Evolutionary conservation across 352 stramenopile species (phyloP).

Genomic region (Phytopythium montanum): DNA sequence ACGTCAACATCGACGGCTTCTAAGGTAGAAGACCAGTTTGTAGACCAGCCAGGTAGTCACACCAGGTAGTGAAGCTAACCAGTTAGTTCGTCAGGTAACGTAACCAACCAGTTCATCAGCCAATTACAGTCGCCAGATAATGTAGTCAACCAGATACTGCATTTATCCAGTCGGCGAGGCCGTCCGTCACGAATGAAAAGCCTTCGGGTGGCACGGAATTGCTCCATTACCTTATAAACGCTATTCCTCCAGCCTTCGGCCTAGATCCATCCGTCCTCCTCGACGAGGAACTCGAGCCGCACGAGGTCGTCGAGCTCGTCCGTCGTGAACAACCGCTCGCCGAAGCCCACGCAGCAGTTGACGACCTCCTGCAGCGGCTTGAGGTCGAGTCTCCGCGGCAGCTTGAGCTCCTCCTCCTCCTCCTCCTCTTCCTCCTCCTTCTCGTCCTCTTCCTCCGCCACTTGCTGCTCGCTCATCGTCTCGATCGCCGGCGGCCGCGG

Average conservation of each 20-base stretch:
- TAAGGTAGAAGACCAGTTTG: no score
- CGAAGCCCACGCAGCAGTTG: slow-evolving; percentile 63
- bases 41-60: not conserved
- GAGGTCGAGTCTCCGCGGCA: slow-evolving; percentile 34
- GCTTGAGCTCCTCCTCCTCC: slow-evolving; percentile 34
- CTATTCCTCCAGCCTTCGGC: not conserved
- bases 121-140: no score
- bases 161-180: no score
- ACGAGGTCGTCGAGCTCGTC: slow-evolving; percentile 64
- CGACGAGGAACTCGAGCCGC: slow-evolving; percentile 72
- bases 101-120: no score
- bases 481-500: slow-evolving; percentile 14
- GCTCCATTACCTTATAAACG: slow-evolving; percentile 10
- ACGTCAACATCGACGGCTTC: slow-evolving; percentile 34
- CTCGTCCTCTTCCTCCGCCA: slow-evolving; percentile 26
- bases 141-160: no score
- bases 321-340: slow-evolving; percentile 43
- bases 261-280: slow-evolving; percentile 83
- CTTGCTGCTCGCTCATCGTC: slow-evolving; percentile 25
- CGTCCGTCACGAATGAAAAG: no score
- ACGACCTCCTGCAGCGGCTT: slow-evolving; percentile 47
- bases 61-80: not conserved
- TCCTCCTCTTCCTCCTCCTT: slow-evolving; percentile 31
- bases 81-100: no score
- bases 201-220: no score